Percentiles rank a stretch among this genome's conserved stretches.
Evolutionary conservation across 139 green algal genomes (phyloP).

Genomic region (Coelastrella sp.): DNA sequence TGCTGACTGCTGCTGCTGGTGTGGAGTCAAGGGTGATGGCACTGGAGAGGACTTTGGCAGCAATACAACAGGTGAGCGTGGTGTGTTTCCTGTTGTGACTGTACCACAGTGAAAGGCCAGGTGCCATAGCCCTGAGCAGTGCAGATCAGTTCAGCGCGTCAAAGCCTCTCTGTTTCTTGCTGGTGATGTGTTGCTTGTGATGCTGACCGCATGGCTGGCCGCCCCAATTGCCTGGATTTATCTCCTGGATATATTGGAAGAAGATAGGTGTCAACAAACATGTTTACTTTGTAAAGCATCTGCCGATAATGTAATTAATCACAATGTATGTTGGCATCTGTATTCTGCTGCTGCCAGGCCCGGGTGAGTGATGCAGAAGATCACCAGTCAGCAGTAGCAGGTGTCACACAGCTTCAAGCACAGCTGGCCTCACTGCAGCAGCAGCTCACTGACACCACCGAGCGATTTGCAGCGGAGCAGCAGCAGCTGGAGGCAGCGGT

Average conservation of each 20-base stretch:
- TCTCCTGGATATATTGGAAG: no score
- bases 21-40: slow-evolving; percentile 23
- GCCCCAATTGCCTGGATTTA: no score
- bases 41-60: neutral
- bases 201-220: no score
- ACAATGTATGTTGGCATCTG: neutral
- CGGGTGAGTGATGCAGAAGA: neutral
- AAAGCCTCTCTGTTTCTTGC: no score
- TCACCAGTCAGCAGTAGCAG: neutral
- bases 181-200: no score
- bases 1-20: slow-evolving; percentile 34
- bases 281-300: no score
- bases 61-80: neutral
- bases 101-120: neutral
- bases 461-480: neutral
- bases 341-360: neutral
- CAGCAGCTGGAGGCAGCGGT: neutral
- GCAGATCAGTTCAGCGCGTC: no score
- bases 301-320: no score
- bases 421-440: slow-evolving; percentile 17
- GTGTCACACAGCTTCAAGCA: neutral
- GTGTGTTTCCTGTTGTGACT: neutral
- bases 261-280: no score
- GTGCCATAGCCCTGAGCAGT: no score
- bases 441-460: slow-evolving; percentile 12